Percentiles rank a stretch among this genome's conserved stretches.
These are phyloP conservation scores for Talaromyces nanjingensis DNA, from an alignment of 495 filamentous ascomycete genomes.

Conservation along the genomic window DNA sequence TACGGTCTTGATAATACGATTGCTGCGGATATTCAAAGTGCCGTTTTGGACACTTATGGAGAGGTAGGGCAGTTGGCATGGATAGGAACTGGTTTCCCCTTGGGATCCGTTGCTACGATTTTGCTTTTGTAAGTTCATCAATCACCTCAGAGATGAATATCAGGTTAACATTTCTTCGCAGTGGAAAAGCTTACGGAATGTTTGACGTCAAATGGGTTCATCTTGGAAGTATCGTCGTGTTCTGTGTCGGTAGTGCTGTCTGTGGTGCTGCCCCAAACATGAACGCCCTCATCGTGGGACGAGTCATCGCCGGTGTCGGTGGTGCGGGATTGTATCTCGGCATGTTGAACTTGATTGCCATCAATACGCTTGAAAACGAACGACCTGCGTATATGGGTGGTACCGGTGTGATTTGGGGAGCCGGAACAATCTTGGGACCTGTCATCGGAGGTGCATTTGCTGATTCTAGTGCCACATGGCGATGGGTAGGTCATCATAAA, in stretches of 20 bases:
- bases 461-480: conserved; percentile 28
- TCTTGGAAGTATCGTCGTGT: conserved; percentile 32
- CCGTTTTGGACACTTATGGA: conserved; percentile 39
- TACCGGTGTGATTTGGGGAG: conserved; percentile 33
- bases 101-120: conserved; percentile 17
- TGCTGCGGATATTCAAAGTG: conserved; percentile 47
- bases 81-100: conserved; percentile 40
- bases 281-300: conserved; percentile 40
- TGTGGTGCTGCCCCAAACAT: conserved; percentile 41
- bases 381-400: conserved; percentile 38
- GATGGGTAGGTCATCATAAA: conserved; percentile 21
- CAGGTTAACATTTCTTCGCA: neutral
- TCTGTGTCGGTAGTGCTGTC: conserved; percentile 35
- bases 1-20: conserved; percentile 54
- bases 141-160: no score
- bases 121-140: no score
- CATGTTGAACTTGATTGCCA: conserved; percentile 34
- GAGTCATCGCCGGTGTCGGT: conserved; percentile 31
- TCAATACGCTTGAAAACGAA: conserved; percentile 35
- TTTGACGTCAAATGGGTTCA: conserved; percentile 33
- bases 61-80: conserved; percentile 42
- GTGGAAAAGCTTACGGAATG: neutral
- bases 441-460: conserved; percentile 34
- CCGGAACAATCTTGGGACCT: conserved; percentile 38
- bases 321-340: conserved; percentile 48